These are phyloP conservation scores for Linum lewisii DNA, from an alignment of 345 rosid species.

Conservation along the genomic window DNA sequence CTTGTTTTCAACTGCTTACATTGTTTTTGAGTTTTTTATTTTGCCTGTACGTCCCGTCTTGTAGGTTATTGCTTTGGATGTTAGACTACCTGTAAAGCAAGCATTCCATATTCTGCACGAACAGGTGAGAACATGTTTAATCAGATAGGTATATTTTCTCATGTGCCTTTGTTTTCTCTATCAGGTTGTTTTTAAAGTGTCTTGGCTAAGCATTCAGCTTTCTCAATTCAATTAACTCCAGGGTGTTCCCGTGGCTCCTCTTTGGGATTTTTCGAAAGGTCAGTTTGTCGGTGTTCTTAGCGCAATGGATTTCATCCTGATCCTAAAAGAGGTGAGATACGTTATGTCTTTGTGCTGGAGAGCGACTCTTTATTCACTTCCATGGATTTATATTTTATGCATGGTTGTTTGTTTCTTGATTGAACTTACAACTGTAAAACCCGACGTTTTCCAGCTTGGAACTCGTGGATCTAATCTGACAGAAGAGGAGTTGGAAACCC, in stretches of 20 bases:
- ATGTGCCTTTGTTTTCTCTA: not conserved
- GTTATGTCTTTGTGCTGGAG: not conserved
- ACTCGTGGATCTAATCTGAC: slow-evolving; percentile 75
- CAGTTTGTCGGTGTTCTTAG: slow-evolving; percentile 78
- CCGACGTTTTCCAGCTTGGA: slow-evolving; percentile 21
- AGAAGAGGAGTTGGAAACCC: slow-evolving; percentile 82
- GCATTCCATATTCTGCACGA: slow-evolving; percentile 94
- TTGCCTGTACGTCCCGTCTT: slow-evolving; percentile 5
- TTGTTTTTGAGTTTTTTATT: not conserved
- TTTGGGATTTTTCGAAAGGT: slow-evolving; percentile 60
- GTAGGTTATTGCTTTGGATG: slow-evolving; percentile 92
- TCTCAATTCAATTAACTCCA: slow-evolving; percentile 19
- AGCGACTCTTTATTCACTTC: not conserved
- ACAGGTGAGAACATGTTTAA: slow-evolving; percentile 43
- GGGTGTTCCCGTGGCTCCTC: slow-evolving; percentile 82
- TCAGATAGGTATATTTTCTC: too few relatives aligned
- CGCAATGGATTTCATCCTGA: slow-evolving; percentile 72
- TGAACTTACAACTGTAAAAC: too few relatives aligned
- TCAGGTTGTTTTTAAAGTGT: not conserved
- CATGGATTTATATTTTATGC: not conserved
- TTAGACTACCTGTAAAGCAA: slow-evolving; percentile 89
- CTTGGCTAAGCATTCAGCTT: not conserved
- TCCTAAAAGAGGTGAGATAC: slow-evolving; percentile 54
- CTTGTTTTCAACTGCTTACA: not conserved
- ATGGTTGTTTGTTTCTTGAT: not conserved